Base-by-base conservation (phyloP, 177 flowering plant species). In the Tripterygium wilfordii region DNA sequence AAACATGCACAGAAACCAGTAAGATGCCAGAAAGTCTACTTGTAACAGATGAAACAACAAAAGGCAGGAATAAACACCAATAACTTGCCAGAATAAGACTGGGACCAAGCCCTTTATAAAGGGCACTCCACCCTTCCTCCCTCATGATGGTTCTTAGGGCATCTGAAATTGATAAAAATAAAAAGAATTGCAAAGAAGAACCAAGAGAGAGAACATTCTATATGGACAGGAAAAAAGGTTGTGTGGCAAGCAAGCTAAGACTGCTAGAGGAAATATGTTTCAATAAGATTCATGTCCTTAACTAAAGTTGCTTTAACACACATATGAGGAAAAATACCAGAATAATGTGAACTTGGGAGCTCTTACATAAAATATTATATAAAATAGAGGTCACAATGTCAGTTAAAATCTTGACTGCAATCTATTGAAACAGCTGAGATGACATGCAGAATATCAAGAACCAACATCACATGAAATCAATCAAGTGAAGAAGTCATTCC, bases 71-170 rank as follows among this genome's bases (percentile, higher is more conserved):
- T 19, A 42, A 31, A 2, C 19, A 4, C 41, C 10, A 44, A 29
- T 41, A 45, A 54, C 81, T 62, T 67, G 89, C 96, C 70, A 87
- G 82, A 42, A 94, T 69, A 45, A 94, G 90, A 52, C 95, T 54
- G 27, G 99, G 99, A 20, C 72, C 77, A 60, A 94, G 56, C 44
- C 99, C 99, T 70, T 54, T 83, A 63, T 94, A 94, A 36, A 94
- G 79, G 42, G 87, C 85, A 51, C 53, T 70, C 88, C 82, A 85
- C 45, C 99, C 97, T 76, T 94, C 99, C 64, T 94, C 99, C 70
- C 66, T 87, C 66, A 79, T 22, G 62, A 94, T 94, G 59, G 97
- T 94, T 71, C 78, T 80, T 19, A 94, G 54, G 50, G 96, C 97
- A 85, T 87, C 99, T 94, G 81, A 56, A 31, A 64, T 55, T 36